A percentile compares a stretch with the other conserved stretches of the same genome.
These are phyloP conservation scores for Trichoderma pleuroti DNA, from an alignment of 2,329 filamentous ascomycete species.

Conservation along the genomic window DNA sequence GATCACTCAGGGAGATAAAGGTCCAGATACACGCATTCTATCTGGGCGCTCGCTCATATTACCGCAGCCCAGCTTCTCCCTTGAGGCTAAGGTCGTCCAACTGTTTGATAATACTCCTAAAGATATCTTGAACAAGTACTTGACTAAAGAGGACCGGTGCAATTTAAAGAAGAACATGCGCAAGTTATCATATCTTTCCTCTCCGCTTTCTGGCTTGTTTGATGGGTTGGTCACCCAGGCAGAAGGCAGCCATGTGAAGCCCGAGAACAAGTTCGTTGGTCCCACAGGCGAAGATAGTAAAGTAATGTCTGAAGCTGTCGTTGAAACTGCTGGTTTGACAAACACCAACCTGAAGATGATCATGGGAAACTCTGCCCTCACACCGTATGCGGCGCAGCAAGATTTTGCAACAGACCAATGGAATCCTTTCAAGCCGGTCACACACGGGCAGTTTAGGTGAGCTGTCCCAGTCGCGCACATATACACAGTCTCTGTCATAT, in stretches of 20 bases:
- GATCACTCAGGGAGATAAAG: not conserved
- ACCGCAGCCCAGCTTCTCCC: not conserved
- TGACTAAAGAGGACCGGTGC: not conserved
- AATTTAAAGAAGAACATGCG: not conserved
- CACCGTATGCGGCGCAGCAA: not conserved
- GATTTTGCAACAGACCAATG: not conserved
- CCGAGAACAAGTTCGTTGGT: not conserved
- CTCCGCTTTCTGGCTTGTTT: not conserved
- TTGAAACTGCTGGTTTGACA: not conserved
- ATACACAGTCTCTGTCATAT: not conserved
- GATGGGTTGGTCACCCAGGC: not conserved
- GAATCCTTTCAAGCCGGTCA: not conserved
- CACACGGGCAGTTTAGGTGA: not conserved
- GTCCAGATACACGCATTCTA: not conserved
- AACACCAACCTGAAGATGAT: not conserved
- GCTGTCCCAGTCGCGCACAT: not conserved
- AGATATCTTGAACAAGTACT: not conserved
- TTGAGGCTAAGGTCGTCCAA: not conserved
- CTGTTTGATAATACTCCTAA: not conserved
- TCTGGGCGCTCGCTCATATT: not conserved
- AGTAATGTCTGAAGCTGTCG: not conserved
- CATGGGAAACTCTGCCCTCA: not conserved
- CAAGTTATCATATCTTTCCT: not conserved
- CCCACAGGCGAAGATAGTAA: not conserved
- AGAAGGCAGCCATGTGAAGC: not conserved